These are phyloP conservation scores for Hypoxylon subgilvum DNA, from an alignment of 495 filamentous ascomycete species.

Conservation along the genomic window DNA sequence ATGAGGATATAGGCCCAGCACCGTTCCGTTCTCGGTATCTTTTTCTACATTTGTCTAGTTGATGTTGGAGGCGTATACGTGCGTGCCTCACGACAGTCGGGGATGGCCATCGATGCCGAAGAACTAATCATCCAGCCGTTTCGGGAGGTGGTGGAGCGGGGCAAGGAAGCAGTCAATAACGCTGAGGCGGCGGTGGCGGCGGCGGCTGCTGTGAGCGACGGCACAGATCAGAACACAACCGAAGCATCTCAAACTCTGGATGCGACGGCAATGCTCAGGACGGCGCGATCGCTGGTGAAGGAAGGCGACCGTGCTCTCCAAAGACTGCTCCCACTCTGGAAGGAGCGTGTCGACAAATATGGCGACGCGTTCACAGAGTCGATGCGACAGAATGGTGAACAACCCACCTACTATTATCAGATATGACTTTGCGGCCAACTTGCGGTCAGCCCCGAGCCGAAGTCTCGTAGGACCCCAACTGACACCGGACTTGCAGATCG, in stretches of 20 bases:
- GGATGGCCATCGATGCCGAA: constrained; percentile 46
- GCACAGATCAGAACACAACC: constrained; percentile 19
- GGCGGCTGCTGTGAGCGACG: constrained; percentile 7
- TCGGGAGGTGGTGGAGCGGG: constrained; percentile 44
- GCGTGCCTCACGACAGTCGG: constrained; percentile 22
- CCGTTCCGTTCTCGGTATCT: constrained; percentile 4
- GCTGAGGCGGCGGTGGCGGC: no score
- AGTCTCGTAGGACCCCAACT: neutral
- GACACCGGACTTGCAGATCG: constrained; percentile 24
- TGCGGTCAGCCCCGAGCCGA: neutral
- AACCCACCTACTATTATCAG: neutral
- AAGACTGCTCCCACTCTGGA: constrained; percentile 44
- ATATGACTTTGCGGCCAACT: no score
- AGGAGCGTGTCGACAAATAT: constrained; percentile 41
- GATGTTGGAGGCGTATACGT: constrained; percentile 22
- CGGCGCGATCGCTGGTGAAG: constrained; percentile 40
- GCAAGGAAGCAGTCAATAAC: constrained; percentile 43
- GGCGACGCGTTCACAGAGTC: constrained; percentile 43
- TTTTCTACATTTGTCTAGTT: neutral
- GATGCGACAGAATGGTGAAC: constrained; percentile 47
- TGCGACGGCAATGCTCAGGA: constrained; percentile 35
- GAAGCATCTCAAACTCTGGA: constrained; percentile 5
- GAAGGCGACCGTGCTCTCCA: constrained; percentile 47
- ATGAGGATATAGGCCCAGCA: constrained; percentile 2
- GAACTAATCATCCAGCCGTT: constrained; percentile 49